phyloP scores from a whole-genome alignment of 148 eudicot species.

The Oxyria digyna region DNA sequence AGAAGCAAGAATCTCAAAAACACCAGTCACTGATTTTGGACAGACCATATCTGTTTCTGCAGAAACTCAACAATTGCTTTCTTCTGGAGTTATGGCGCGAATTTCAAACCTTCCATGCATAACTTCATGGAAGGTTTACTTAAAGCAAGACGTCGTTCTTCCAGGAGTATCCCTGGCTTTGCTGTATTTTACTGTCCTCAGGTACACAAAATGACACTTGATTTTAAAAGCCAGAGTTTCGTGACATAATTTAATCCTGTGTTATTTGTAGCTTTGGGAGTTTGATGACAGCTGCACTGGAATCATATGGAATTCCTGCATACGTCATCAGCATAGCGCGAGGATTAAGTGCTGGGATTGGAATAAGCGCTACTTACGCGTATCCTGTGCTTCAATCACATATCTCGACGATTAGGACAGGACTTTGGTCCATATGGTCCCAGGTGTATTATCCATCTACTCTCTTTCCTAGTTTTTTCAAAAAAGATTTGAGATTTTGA shows the following conservation, averaged over 20 bases:
- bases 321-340: constrained; percentile 69
- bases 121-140: constrained; percentile 64
- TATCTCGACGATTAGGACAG: constrained; percentile 65
- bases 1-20: constrained; percentile 27
- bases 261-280: constrained; percentile 63
- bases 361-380: constrained; percentile 69
- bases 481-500: background rate
- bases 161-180: constrained; percentile 75
- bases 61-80: constrained; percentile 15
- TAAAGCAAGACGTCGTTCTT: constrained; percentile 70
- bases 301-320: constrained; percentile 85
- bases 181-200: constrained; percentile 71
- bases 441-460: constrained; percentile 32
- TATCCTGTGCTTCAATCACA: constrained; percentile 65
- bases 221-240: background rate
- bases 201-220: constrained; percentile 21
- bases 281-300: constrained; percentile 82
- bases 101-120: constrained; percentile 30
- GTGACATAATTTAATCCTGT: no score
- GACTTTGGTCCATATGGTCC: constrained; percentile 96
- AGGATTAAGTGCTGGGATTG: constrained; percentile 73
- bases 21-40: constrained; percentile 19
- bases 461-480: background rate
- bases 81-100: constrained; percentile 5
- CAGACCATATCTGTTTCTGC: constrained; percentile 21